phyloP scores from a whole-genome alignment of 257 asterid genomes.

The Fraxinus americana region DNA sequence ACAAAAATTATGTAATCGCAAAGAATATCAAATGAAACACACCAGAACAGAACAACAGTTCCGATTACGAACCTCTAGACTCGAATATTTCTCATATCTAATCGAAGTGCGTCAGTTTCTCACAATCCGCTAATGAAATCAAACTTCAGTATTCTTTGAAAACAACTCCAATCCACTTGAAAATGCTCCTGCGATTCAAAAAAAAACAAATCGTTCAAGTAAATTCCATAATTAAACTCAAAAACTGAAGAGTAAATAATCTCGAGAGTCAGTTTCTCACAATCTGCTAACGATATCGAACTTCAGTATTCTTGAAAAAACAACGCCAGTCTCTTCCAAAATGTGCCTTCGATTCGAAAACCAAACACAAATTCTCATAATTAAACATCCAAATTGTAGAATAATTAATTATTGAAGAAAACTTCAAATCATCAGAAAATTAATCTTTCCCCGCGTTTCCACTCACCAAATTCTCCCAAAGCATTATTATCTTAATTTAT shows the following conservation, averaged over 20 bases:
- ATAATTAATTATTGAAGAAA: background rate
- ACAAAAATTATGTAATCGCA: background rate
- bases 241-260: background rate
- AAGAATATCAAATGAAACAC: background rate
- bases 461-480: conserved; percentile 37
- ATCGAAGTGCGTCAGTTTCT: conserved; percentile 28
- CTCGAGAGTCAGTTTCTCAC: background rate
- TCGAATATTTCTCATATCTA: conserved; percentile 22
- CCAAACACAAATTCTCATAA: background rate
- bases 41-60: conserved; percentile 5
- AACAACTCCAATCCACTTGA: conserved; percentile 18
- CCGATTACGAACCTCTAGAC: conserved; percentile 30
- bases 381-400: conserved; percentile 17
- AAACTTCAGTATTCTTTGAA: conserved; percentile 24
- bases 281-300: background rate
- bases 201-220: conserved; percentile 14
- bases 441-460: conserved; percentile 44
- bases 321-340: background rate
- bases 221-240: conserved; percentile 6
- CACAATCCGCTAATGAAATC: conserved; percentile 23
- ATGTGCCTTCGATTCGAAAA: background rate
- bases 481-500: background rate
- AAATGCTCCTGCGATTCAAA: conserved; percentile 25
- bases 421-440: conserved; percentile 21
- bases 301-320: background rate